Evolutionary conservation across 768 basidiomycete genomes (phyloP).

Genomic region (Auricularia cornea): DNA sequence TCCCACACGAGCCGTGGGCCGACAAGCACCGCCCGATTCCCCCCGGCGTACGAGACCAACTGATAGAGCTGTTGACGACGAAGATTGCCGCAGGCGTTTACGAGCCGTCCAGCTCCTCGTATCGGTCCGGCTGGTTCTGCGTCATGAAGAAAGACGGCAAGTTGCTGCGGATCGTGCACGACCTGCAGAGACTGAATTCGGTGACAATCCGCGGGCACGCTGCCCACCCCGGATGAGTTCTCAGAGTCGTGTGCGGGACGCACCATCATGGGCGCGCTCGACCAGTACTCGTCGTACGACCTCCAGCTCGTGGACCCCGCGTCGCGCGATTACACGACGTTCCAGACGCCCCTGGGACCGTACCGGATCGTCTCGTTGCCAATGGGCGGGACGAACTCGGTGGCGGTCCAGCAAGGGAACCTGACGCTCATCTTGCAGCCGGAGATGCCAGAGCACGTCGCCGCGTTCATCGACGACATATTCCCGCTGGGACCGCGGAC

Average conservation of each 20-base stretch:
- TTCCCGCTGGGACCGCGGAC: no score
- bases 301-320: constrained; percentile 19
- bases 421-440: constrained; percentile 28
- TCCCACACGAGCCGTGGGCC: no score
- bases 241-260: not conserved
- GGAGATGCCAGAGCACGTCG: constrained; percentile 32
- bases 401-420: no score
- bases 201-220: constrained; percentile 11
- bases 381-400: no score
- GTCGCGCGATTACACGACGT: constrained; percentile 32
- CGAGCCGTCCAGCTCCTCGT: constrained; percentile 30
- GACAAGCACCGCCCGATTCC: not conserved
- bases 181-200: constrained; percentile 29
- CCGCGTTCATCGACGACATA: constrained; percentile 34
- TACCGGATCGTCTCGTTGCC: no score
- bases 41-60: constrained; percentile 9
- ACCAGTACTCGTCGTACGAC: constrained; percentile 19
- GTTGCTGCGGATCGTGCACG: constrained; percentile 26
- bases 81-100: constrained; percentile 34
- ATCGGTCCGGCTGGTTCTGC: constrained; percentile 32
- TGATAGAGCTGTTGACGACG: constrained; percentile 17
- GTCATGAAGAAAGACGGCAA: constrained; percentile 32
- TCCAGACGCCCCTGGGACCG: no score
- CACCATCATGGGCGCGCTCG: constrained; percentile 15
- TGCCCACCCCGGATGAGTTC: not conserved